phyloP scores from a whole-genome alignment of 768 basidiomycete species.

The Suillus subluteus region DNA sequence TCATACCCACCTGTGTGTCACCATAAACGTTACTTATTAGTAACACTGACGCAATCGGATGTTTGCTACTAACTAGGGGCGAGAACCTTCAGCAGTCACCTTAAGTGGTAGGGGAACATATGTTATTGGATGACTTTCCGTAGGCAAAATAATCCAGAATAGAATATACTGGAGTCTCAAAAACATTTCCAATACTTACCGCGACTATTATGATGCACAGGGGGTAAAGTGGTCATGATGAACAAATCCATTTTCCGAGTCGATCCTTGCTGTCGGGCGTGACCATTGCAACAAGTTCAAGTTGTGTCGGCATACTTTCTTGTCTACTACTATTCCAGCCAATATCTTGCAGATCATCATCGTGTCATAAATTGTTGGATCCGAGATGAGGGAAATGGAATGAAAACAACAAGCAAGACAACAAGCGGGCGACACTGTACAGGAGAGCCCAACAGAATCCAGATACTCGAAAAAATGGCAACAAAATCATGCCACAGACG shows the following conservation, averaged over 20 bases:
- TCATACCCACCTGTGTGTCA: no score
- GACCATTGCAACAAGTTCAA: background rate
- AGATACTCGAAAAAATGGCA: background rate
- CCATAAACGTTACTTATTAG: no score
- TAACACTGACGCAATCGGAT: no score
- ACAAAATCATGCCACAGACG: constrained; percentile 30
- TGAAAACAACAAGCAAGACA: constrained; percentile 3
- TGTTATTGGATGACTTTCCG: no score
- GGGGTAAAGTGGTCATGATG: background rate
- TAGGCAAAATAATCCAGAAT: no score
- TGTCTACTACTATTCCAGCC: background rate
- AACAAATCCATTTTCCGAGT: background rate
- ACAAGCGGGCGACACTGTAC: background rate
- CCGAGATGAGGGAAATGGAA: background rate
- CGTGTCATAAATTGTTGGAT: background rate
- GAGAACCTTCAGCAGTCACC: no score
- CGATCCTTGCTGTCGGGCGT: background rate
- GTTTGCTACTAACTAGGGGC: no score
- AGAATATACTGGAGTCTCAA: no score
- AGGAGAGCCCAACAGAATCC: background rate
- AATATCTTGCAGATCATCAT: background rate
- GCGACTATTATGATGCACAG: background rate
- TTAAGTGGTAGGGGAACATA: no score
- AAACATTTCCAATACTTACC: background rate
- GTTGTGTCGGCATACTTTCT: background rate